Conservation (phyloP, 2,329 filamentous ascomycete genomes). For the Hypoxylon sp. region DNA sequence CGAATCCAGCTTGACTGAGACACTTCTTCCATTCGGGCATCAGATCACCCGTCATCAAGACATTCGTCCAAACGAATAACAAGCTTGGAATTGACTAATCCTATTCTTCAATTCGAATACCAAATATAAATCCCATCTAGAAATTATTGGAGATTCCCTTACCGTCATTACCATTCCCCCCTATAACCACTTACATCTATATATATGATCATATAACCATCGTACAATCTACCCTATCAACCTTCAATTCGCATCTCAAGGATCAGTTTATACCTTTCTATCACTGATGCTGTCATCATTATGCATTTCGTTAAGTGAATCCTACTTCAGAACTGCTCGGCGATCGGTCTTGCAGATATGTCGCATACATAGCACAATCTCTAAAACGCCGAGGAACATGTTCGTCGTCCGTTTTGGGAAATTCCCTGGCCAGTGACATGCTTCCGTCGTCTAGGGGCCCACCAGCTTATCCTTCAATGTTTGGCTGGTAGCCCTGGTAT, state of each 20-base stretch:
- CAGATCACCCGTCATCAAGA: conserved; percentile 24
- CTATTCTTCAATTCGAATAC: conserved; percentile 13
- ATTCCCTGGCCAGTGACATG: conserved; percentile 21
- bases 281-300: conserved; percentile 6
- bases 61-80: conserved; percentile 30
- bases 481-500: conserved; percentile 29
- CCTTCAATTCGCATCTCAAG: too few species aligned
- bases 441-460: conserved; percentile 9
- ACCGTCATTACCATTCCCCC: conserved; percentile 29
- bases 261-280: too few species aligned
- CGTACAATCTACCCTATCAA: too few species aligned
- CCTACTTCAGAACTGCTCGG: conserved; percentile 9
- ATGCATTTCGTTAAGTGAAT: conserved; percentile 23
- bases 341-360: conserved; percentile 29
- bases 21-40: conserved; percentile 20
- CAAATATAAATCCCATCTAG: conserved; percentile 1
- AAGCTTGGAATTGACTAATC: conserved; percentile 25
- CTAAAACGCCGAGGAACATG: conserved; percentile 27
- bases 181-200: not conserved
- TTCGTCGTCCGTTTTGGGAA: conserved; percentile 28
- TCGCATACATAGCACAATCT: conserved; percentile 19
- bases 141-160: conserved; percentile 3
- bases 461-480: conserved; percentile 20
- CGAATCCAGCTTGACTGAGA: conserved; percentile 27
- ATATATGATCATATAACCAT: too few species aligned